Base-by-base conservation (phyloP, 2,329 filamentous ascomycete genomes). In the Monascus ruber region DNA sequence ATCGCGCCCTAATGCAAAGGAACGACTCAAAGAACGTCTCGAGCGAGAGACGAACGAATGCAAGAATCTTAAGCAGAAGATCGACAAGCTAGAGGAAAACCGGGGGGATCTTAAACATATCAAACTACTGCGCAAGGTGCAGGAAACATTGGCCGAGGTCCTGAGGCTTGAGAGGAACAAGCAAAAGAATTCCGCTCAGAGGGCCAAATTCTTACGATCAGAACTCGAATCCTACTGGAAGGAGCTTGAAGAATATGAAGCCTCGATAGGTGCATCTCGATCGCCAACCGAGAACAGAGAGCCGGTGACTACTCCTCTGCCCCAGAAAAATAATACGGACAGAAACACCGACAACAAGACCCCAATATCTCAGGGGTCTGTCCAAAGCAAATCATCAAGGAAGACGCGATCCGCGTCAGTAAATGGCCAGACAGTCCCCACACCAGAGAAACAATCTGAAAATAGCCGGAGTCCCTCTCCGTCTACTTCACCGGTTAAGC, bases 181-280 rank as follows among this genome's bases (percentile, higher is more conserved):
- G 5, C 10, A 31, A n/a, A 35, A 17, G 24, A 26, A 40, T 5
- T 5, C 24, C 17, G 28, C 2, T 8, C 6, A 31, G 9, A 24
- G 10, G 4, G 4, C 17, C 9, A 35, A 17, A 10, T 11, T 26
- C 10, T 24, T 36, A 11, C 33, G 34, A 5, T 9, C 4, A 5
- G 31, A 33, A 27, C 24, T 50, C 9, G 26, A 38, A 4, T 6
- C 33, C 6, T 40, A 35, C 29, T 38, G 34, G 28, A 38, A 42
- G 9, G 33, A 43, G 26, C 26, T 48, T 24, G 35, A 42, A 11
- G 43, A 44, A 17, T 35, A 42, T 9, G 46, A 50, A 25, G 36
- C 41, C 9, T 26, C 40, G 3, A 36, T 39, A 7, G 24, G 24
- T 24, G 32, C n/a, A 6, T 26, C 31, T 33, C n/a, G n/a, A n/a